Percentiles rank a stretch among this genome's conserved stretches.
Evolutionary conservation across 768 basidiomycete species (phyloP).

Genomic region (Leccinellum luteum): DNA sequence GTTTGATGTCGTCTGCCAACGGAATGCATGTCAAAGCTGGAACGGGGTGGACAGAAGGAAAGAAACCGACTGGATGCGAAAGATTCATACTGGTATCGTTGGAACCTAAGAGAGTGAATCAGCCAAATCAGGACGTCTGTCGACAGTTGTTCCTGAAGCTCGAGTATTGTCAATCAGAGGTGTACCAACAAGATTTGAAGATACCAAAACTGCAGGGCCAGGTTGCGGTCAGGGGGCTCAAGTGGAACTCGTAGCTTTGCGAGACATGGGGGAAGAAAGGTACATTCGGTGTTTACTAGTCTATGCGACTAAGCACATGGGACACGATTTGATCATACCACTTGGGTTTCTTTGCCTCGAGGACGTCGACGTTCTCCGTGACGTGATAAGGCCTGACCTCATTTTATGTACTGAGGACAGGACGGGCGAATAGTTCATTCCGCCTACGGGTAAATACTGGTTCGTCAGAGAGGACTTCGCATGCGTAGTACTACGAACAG

Average conservation of each 20-base stretch:
- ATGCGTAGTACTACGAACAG: too few species aligned
- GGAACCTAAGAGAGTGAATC: too few species aligned
- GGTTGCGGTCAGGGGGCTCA: neutral
- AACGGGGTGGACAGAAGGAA: too few species aligned
- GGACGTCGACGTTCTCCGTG: constrained; percentile 4
- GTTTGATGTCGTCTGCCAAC: neutral
- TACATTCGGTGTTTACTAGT: constrained; percentile 20
- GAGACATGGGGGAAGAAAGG: constrained; percentile 1
- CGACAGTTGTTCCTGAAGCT: neutral
- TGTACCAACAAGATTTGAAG: constrained; percentile 6
- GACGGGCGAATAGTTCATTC: neutral
- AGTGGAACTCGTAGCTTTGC: constrained; percentile 4
- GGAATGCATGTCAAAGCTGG: neutral
- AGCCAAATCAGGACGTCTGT: neutral
- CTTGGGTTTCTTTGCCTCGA: constrained; percentile 17
- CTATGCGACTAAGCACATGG: constrained; percentile 1
- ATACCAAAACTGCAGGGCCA: neutral
- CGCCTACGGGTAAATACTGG: too few species aligned
- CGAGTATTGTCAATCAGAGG: neutral
- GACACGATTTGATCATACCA: constrained; percentile 15
- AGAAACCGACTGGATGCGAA: too few species aligned
- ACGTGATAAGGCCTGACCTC: neutral
- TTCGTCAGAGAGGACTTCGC: too few species aligned
- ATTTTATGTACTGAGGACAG: too few species aligned
- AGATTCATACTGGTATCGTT: too few species aligned